Base-by-base conservation (phyloP, 768 basidiomycete species). In the Macrolepiota fuliginosa region DNA sequence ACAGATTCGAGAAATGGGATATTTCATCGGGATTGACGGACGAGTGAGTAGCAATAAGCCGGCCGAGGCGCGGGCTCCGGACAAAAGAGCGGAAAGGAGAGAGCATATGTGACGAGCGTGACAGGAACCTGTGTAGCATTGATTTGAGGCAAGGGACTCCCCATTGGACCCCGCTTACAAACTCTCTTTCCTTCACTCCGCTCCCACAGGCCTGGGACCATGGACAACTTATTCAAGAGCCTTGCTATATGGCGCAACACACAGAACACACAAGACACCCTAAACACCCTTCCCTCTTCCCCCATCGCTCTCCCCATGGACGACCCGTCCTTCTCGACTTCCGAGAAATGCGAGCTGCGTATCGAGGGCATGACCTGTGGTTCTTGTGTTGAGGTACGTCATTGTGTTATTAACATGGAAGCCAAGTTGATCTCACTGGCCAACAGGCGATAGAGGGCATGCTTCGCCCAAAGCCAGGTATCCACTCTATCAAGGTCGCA, bases 301-400 rank as follows among this genome's bases (percentile, higher is more conserved):
- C 58, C 62, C 36, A 56, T 39, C 63, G 64, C 67, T 9, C 59
- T 64, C 37, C 35, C 58, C 12, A 67, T 69, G 65, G 70, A 72
- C 56, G 64, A 60, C 55, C 61, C 56, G 39, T 65, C 61, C 68
- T 75, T 11, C 61, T 65, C 70, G 52, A 55, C 64, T 4, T 70
- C 74, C 9, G 83, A 83, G 58, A 87, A 79, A 76, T 92, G 90
- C 67, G 91, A 94, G 71, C 73, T 94, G 37, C 77, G 89, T 62
- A 87, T 95, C 69, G 89, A 92, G 73, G 92, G 92, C 11, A 95
- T 95, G 93, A 94, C 93, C 0, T 95, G 93, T 67, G 88, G 92
- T 7, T 79, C 92, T 36, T 95, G 93, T 68, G 93, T 94, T 9
- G 90, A 92, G 85, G 92, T 92, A 68, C 66, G 85, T 71, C 15